Percentiles rank a stretch among this genome's conserved stretches.
Conservation (phyloP, 176 grass and related monocot species). For the Cocos nucifera region DNA sequence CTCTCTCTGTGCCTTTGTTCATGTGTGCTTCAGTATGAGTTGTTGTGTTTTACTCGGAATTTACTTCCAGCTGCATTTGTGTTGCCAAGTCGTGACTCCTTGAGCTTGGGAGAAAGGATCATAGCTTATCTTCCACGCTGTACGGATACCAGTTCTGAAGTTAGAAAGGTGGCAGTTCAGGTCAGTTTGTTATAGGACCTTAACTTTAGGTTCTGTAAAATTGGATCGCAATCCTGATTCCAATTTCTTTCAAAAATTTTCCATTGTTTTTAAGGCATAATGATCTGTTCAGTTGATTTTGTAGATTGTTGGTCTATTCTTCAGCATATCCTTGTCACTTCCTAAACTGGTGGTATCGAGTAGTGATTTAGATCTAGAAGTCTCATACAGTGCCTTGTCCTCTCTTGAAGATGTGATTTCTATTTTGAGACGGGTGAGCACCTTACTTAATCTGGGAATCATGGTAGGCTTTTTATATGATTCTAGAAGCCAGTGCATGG, state of each 20-base stretch:
- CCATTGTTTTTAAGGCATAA: too few relatives aligned
- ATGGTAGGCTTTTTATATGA: too few relatives aligned
- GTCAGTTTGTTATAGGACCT: slow-evolving; percentile 24
- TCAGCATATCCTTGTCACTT: slow-evolving; percentile 86
- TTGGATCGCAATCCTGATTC: background rate
- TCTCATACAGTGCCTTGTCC: slow-evolving; percentile 80
- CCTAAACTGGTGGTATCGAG: slow-evolving; percentile 67
- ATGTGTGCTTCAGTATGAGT: background rate
- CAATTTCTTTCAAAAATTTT: too few relatives aligned
- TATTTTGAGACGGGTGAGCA: slow-evolving; percentile 73
- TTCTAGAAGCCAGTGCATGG: too few relatives aligned
- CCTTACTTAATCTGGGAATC: slow-evolving; percentile 1
- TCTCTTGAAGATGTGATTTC: slow-evolving; percentile 91
- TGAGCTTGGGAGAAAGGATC: slow-evolving; percentile 85
- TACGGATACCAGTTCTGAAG: slow-evolving; percentile 65
- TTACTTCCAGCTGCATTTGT: slow-evolving; percentile 83
- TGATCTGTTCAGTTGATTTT: background rate
- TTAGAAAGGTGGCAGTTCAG: slow-evolving; percentile 81
- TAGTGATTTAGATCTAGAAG: slow-evolving; percentile 76
- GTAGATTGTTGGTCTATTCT: slow-evolving; percentile 86
- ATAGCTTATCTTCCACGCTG: slow-evolving; percentile 90
- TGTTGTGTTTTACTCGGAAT: slow-evolving; percentile 9
- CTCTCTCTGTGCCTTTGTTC: background rate
- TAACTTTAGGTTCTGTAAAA: background rate
- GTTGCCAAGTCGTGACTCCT: slow-evolving; percentile 79